Evolutionary conservation across 345 rosid genomes (phyloP).

Genomic region (Anastatica hierochuntica): DNA sequence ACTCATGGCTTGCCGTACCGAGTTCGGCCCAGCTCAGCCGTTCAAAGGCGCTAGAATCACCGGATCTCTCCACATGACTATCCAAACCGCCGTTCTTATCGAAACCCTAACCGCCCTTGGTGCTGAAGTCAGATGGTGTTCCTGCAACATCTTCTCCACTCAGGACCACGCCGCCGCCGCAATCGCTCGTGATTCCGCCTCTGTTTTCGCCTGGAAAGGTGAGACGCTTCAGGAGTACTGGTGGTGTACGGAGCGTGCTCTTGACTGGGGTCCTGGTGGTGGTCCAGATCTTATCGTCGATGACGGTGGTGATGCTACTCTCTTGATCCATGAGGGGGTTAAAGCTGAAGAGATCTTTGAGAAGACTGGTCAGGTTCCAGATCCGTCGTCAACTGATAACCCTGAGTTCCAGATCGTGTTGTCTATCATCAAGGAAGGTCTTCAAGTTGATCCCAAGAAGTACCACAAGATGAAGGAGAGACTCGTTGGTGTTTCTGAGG

Average conservation of each 20-base stretch:
- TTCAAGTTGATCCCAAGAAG: conserved; percentile 50
- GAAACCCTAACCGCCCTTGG: conserved; percentile 79
- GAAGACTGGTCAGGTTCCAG: conserved; percentile 60
- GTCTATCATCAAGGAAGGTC: conserved; percentile 49
- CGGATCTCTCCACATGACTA: conserved; percentile 93
- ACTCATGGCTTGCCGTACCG: conserved; percentile 61
- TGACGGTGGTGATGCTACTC: conserved; percentile 93
- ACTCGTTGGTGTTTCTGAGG: conserved; percentile 76
- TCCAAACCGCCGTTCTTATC: conserved; percentile 89
- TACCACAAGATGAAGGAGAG: conserved; percentile 72
- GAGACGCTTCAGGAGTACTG: conserved; percentile 94
- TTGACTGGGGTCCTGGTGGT: conserved; percentile 90
- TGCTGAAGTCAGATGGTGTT: conserved; percentile 96
- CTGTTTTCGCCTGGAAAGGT: conserved; percentile 95
- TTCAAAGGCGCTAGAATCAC: conserved; percentile 80
- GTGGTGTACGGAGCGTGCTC: conserved; percentile 95
- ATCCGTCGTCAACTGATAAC: conserved; percentile 46
- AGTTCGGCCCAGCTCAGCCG: conserved; percentile 84
- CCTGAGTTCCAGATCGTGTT: conserved; percentile 60
- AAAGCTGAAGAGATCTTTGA: conserved; percentile 75
- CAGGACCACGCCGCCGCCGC: conserved; percentile 96
- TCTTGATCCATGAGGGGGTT: conserved; percentile 86
- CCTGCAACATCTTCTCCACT: conserved; percentile 91
- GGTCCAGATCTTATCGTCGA: conserved; percentile 89
- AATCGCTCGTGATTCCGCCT: conserved; percentile 80